Evolutionary conservation across 371 early-diverging fungal genomes (phyloP).

Genomic region (Circinella minor): DNA sequence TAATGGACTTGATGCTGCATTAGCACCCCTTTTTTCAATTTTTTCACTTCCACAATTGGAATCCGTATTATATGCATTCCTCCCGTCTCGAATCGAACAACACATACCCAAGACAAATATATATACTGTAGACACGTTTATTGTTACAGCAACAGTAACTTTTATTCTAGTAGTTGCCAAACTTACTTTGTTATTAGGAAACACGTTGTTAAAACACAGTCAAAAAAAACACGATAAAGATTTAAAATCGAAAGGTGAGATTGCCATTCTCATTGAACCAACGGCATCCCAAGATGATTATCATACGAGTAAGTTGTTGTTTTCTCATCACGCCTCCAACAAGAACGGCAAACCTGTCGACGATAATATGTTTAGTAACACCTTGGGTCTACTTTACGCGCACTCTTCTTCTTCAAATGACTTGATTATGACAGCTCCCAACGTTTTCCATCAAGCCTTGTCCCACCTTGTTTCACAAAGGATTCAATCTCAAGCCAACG

Average conservation of each 20-base stretch:
- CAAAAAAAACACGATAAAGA: background rate
- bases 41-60: conserved; percentile 40
- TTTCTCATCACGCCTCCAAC: background rate
- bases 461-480: conserved; percentile 29
- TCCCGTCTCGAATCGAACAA: conserved; percentile 29
- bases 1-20: conserved; percentile 17
- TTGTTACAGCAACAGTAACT: conserved; percentile 33
- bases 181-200: conserved; percentile 14
- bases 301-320: conserved; percentile 16
- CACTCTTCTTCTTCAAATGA: conserved; percentile 9
- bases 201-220: background rate
- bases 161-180: conserved; percentile 30
- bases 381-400: conserved; percentile 13
- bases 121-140: conserved; percentile 41
- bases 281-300: conserved; percentile 25
- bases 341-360: background rate
- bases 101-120: conserved; percentile 32
- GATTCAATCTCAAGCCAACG: conserved; percentile 22
- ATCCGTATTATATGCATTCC: conserved; percentile 34
- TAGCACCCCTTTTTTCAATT: conserved; percentile 22
- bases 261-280: conserved; percentile 29
- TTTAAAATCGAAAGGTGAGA: conserved; percentile 5
- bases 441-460: conserved; percentile 38
- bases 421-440: conserved; percentile 22
- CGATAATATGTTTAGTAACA: conserved; percentile 9